Evolutionary conservation across 2,329 filamentous ascomycete species (phyloP), one percentile per base, ranked within the genome.

Genomic region (Arthrobotrys megalospora): DNA sequence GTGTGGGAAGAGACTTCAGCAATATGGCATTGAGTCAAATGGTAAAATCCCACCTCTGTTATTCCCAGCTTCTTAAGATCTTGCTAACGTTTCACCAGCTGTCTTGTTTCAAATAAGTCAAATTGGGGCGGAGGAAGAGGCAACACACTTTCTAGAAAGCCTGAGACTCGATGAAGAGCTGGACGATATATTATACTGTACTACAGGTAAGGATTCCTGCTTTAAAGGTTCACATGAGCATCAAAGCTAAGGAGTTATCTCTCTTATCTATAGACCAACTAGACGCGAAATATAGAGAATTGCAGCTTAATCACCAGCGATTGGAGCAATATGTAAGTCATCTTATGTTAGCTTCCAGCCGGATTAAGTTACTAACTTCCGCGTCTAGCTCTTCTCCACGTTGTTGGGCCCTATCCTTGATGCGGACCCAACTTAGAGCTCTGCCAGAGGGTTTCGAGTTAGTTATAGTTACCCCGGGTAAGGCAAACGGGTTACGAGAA

Each of bases 51-150:
- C 65, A 47, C 38, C 24, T 68, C 64, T 12, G 3, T 34, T 34
- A 58, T 58, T 45, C 24, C 36, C 12, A 12, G 24, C 47, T 58
- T 45, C 24, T 19, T 11, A 12, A 24, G n/a, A 48, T 68, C 36
- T 58, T 47, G 3, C 65, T 68, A 68, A 68, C 65, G 38, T 34
- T 68, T 58, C 55, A 19, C 34, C 14, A 68, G 65, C 50, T 55
- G 65, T 68, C 12, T 47, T 68, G 50, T 68, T 68, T 58, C 65
- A 68, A 58, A 68, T 68, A 68, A 68, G 65, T 58, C 65, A 68
- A 34, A 68, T 68, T 36, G 65, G 65, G 38, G 36, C 50, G 24
- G 65, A 68, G 36, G 50, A 47, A 21, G 65, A 68, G 24, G 65
- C 38, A 12, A 19, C 50, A 47, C 5, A 45, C 34, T 68, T 68